Conservation (phyloP, 805 yeast genomes). For the Millerozyma acaciae region DNA sequence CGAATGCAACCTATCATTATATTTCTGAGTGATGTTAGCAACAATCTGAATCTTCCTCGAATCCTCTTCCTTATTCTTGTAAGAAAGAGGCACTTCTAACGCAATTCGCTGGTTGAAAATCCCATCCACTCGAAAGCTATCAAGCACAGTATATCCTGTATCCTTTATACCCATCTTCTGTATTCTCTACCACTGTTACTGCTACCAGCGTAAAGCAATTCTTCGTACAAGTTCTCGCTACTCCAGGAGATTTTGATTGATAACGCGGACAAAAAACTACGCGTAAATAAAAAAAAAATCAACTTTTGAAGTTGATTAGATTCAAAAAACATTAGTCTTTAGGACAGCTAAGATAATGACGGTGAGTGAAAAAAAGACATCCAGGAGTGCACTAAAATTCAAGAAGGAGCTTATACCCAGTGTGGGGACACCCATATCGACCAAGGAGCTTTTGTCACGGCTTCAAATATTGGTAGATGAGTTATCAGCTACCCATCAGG, state of each 20-base stretch:
- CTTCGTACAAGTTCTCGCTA: too few species aligned
- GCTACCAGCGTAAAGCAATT: too few species aligned
- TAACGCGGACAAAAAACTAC: too few species aligned
- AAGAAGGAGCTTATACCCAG: slow-evolving; percentile 52
- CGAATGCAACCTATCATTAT: slow-evolving; percentile 16
- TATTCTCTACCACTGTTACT: too few species aligned
- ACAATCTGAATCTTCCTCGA: slow-evolving; percentile 17
- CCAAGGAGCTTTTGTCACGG: slow-evolving; percentile 58
- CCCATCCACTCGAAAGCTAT: slow-evolving; percentile 17
- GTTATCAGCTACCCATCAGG: slow-evolving; percentile 61
- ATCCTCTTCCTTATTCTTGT: slow-evolving; percentile 8
- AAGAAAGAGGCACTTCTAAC: slow-evolving; percentile 21
- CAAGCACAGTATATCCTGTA: too few species aligned
- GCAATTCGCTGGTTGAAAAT: slow-evolving; percentile 18
- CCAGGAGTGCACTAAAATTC: slow-evolving; percentile 22
- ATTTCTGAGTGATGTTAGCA: slow-evolving; percentile 32
- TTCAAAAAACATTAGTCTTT: too few species aligned
- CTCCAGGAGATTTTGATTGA: too few species aligned
- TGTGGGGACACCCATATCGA: slow-evolving; percentile 51
- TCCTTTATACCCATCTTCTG: too few species aligned
- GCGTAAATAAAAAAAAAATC: too few species aligned
- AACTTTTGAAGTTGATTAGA: too few species aligned
- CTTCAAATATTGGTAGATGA: slow-evolving; percentile 59
- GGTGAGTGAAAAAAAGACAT: neutral
- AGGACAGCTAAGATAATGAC: too few species aligned